Conservation (phyloP, 163 green algal species). For the Chlorella variabilis region DNA sequence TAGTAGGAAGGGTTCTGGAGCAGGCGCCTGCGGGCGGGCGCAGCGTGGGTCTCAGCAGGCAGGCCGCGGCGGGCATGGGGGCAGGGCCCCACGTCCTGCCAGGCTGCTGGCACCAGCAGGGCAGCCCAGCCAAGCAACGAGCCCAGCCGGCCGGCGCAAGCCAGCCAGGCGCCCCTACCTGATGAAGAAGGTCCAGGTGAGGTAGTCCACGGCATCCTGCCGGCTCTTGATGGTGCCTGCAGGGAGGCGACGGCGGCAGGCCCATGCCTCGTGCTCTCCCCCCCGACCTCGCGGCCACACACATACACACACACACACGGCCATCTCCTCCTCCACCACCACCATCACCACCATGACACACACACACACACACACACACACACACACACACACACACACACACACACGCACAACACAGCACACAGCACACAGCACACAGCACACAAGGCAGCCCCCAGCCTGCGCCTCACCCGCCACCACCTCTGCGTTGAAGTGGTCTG, state of each 20-base stretch:
- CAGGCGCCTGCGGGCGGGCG: slow-evolving; percentile 49
- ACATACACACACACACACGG: no score
- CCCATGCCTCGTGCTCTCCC: no score
- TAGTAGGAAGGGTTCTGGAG: slow-evolving; percentile 98
- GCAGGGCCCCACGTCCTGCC: background rate
- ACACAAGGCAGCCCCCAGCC: background rate
- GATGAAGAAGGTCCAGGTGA: slow-evolving; percentile 97
- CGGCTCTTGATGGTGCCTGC: slow-evolving; percentile 81
- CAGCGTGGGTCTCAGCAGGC: no score
- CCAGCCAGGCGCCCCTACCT: slow-evolving; percentile 58
- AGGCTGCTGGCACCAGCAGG: no score
- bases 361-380: no score
- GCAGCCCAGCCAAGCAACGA: no score
- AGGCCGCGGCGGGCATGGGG: no score
- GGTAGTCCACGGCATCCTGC: slow-evolving; percentile 93
- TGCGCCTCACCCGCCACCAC: slow-evolving; percentile 50
- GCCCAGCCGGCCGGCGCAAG: no score
- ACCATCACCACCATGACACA: background rate
- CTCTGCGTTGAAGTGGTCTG: slow-evolving; percentile 95
- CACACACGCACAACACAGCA: no score
- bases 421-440: no score
- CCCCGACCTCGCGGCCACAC: no score
- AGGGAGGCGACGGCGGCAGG: background rate
- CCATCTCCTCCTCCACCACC: background rate
- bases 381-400: no score